phyloP scores from a whole-genome alignment of 257 asterid genomes.

The Przewalskia tangutica region DNA sequence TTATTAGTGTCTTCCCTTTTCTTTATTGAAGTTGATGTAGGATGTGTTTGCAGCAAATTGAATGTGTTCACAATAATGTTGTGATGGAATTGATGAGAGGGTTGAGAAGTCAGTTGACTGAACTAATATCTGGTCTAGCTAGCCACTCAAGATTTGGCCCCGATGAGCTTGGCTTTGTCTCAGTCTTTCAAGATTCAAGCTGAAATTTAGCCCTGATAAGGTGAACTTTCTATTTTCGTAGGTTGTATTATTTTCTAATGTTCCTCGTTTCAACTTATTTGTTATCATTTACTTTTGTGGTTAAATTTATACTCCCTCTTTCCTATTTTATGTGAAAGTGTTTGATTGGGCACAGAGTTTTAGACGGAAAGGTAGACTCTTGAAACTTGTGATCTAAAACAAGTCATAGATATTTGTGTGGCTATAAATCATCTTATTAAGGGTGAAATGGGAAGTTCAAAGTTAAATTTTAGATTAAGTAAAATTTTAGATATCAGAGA shows the following conservation, averaged over 20 bases:
- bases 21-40: background rate
- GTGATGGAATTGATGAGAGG: conserved; percentile 91
- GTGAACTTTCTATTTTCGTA: conserved; percentile 12
- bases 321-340: no score
- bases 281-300: background rate
- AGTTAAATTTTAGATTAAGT: background rate
- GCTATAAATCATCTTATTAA: no score
- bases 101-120: conserved; percentile 65
- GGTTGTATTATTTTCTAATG: background rate
- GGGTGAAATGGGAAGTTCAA: no score
- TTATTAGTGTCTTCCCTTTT: background rate
- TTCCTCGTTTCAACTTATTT: background rate
- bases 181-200: conserved; percentile 72
- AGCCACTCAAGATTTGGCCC: conserved; percentile 76
- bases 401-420: no score
- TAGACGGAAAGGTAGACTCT: no score
- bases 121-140: conserved; percentile 72
- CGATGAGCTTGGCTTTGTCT: conserved; percentile 83
- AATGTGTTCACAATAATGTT: conserved; percentile 63
- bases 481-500: background rate
- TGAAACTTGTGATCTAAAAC: no score
- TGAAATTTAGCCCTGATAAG: conserved; percentile 84
- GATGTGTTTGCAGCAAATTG: conserved; percentile 50
- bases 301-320: background rate
- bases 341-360: no score